Percentiles rank a stretch among this genome's conserved stretches.
These are phyloP conservation scores for Purshia tridentata DNA, from an alignment of 306 rosid species.

Conservation along the genomic window DNA sequence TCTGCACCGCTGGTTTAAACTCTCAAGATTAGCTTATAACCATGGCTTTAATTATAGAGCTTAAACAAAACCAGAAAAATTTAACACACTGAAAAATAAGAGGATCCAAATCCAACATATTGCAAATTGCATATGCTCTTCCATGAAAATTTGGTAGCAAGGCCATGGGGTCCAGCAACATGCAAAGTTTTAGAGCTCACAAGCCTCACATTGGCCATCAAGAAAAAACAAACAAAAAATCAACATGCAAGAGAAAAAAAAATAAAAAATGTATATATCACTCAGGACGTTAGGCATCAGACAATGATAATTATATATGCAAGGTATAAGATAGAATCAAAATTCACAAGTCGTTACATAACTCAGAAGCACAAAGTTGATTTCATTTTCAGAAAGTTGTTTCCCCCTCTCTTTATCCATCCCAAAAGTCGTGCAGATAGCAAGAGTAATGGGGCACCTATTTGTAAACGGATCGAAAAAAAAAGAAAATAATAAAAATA, in stretches of 20 bases:
- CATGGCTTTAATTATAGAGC: no score
- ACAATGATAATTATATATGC: conserved; percentile 8
- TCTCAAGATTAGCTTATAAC: no score
- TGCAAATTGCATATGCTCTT: no score
- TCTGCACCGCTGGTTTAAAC: no score
- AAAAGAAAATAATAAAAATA: conserved; percentile 38
- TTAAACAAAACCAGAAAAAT: no score
- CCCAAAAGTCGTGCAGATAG: conserved; percentile 19
- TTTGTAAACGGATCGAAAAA: conserved; percentile 34
- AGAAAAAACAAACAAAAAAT: background rate
- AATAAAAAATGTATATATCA: background rate
- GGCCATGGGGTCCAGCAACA: no score
- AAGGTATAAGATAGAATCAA: conserved; percentile 24
- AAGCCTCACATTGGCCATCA: background rate
- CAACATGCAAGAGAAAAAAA: background rate
- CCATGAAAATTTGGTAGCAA: no score
- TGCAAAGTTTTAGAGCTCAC: no score
- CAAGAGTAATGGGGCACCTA: conserved; percentile 41
- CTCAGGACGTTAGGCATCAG: background rate
- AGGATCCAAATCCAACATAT: no score
- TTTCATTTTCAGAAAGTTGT: conserved; percentile 29
- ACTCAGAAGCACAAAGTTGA: conserved; percentile 61
- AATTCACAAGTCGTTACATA: conserved; percentile 43
- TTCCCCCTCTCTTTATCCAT: conserved; percentile 41
- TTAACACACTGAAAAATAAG: no score